Conservation (phyloP, 179 eudicot genomes). For the Actinidia polygama region DNA sequence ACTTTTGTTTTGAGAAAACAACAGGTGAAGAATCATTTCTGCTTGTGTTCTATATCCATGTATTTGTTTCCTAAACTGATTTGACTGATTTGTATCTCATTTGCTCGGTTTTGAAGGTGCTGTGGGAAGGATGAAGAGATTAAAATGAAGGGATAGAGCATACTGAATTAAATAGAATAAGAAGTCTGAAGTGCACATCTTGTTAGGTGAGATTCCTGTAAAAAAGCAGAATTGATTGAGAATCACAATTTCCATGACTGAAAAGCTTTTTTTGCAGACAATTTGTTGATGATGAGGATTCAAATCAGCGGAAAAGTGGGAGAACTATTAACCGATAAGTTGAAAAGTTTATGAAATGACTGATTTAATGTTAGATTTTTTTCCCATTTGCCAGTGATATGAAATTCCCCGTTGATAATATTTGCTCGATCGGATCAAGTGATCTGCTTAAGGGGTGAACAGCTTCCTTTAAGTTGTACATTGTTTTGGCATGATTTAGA, state of each 20-base stretch:
- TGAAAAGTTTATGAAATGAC: too few relatives aligned
- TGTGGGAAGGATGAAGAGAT: slow-evolving; percentile 24
- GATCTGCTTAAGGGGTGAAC: background rate
- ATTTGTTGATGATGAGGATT: background rate
- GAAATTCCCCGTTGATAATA: too few relatives aligned
- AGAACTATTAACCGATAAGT: too few relatives aligned
- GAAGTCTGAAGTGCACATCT: background rate
- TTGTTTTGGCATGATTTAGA: background rate
- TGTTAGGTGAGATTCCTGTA: background rate
- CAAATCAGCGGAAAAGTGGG: too few relatives aligned
- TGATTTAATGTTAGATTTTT: too few relatives aligned
- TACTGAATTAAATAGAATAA: background rate
- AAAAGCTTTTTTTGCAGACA: slow-evolving; percentile 2
- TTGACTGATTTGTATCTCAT: background rate
- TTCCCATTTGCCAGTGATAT: too few relatives aligned
- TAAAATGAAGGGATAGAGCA: background rate
- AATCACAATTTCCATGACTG: background rate
- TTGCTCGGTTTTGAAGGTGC: slow-evolving; percentile 23
- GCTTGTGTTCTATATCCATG: background rate
- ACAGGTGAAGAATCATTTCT: background rate
- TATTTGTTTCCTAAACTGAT: background rate
- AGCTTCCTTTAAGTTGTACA: background rate
- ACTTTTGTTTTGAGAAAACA: background rate
- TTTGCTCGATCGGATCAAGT: background rate
- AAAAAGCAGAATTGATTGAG: background rate